Evolutionary conservation across 495 filamentous ascomycete species (phyloP), one percentile per base, ranked within the genome.

Genomic region (Talaromyces nanjingensis): DNA sequence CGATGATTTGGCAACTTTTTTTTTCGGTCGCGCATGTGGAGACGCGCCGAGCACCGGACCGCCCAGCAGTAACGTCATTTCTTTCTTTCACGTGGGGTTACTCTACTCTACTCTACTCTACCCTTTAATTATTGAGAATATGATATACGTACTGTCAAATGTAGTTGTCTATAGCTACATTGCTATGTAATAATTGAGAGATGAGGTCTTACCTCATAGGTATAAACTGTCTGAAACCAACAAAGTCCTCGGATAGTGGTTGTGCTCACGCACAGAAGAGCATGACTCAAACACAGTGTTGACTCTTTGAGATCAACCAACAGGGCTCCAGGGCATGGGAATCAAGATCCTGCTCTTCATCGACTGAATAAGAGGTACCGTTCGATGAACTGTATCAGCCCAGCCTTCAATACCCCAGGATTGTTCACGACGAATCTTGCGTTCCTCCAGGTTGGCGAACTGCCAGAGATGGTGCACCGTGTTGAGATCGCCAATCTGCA

Each of bases 381-480:
- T 98, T 83, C 96, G 96, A 79, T 98, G 94, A 39, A 98, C 94
- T 39, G 94, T 98, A 69, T 97, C 92, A 14, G 91, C 91, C 94
- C 94, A 98, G 18, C 94, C 96, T 65, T 96, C 89, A 47, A 96
- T 87, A 61, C 87, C 84, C 94, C 96, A 98, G 68, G 92, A 97
- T 83, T 93, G 86, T 83, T 98, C 94, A 63, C 94, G 82, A 63
- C 92, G 83, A 29, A 93, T 83, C 77, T 96, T 94, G 63, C 94
- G 83, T 76, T 98, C 94, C 75, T 97, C 91, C 64, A 98, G 74
- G 75, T 98, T 88, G 54, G 93, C 93, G 81, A 97, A 98, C 71
- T 98, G 94, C 94, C 94, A 98, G 27, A 98, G 83, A 71, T 98
- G 93, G 76, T 98, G 96, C 22, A 98, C 94, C 0, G 91, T 97